Base-by-base conservation (phyloP, 148 eudicot genomes). In the Fagopyrum homotropicum region DNA sequence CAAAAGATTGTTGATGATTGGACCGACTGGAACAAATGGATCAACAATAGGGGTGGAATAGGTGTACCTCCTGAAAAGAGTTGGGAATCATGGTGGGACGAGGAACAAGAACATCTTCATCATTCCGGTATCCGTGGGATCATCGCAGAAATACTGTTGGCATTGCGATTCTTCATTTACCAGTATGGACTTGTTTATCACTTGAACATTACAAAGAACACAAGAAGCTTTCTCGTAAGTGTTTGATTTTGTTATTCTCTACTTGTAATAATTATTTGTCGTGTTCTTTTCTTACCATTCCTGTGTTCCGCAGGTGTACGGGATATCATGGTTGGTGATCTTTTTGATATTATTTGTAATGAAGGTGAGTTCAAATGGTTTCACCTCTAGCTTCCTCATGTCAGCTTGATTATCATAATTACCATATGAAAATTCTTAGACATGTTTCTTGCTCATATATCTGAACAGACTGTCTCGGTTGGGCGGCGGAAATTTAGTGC, bases 81-180 rank as follows among this genome's bases (percentile, higher is more conserved):
- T 85, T 95, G 99, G 99, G 99, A 95, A 78, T 95, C 99, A 46
- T 95, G 99, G 99, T 95, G 99, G 99, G 99, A 95, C 64, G 97
- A 95, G 80, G 99, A 95, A 73, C 99, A 92, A 76, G 99, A 95
- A 75, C 99, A 92, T 84, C 94, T 95, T 77, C 96, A 80, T 50
- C 89, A 95, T 80, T 87, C 97, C 80, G 99, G 99, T 47, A 75
- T 81, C 55, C 88, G 96, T 80, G 99, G 99, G 44, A 86, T 87
- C 22, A 71, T 88, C 73, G 83, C 86, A 45, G 99, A 95, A 85
- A 90, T 90, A 69, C 30, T 95, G 72, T 77, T 95, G 51, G 73
- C 99, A 22, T 68, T 92, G 17, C 83, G 99, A 51, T 95, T 95
- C 78, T 95, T 95, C 55, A 82, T 95, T 64, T 95, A 92, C 80